These are phyloP conservation scores for Cercospora sp. DNA, from an alignment of 2,329 filamentous ascomycete species.

Conservation along the genomic window DNA sequence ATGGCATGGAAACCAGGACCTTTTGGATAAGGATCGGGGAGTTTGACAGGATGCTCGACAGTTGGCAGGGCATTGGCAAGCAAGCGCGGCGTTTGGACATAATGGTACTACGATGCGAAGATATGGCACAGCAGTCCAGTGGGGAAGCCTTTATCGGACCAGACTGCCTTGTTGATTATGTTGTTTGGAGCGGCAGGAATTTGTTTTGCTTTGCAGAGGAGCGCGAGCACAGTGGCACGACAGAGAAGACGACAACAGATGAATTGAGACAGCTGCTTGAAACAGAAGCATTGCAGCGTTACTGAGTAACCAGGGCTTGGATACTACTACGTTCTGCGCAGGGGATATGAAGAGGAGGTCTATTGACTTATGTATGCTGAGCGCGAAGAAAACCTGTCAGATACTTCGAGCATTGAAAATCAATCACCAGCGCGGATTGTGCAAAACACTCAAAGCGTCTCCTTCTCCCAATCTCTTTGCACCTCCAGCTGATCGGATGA, in stretches of 20 bases:
- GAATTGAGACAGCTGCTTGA: neutral
- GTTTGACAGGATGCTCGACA: neutral
- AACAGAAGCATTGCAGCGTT: neutral
- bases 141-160: neutral
- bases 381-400: neutral
- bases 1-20: neutral
- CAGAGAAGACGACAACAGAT: neutral
- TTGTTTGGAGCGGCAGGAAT: neutral
- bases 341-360: neutral
- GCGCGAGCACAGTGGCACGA: neutral
- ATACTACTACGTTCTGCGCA: neutral
- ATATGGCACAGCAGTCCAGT: conserved; percentile 5
- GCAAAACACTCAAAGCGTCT: neutral
- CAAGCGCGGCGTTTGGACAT: conserved; percentile 8
- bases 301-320: neutral
- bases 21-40: neutral
- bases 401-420: neutral
- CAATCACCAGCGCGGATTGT: neutral
- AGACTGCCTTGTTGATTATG: neutral
- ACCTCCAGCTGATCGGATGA: neutral
- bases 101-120: neutral
- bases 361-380: neutral
- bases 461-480: neutral
- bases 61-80: conserved; percentile 1
- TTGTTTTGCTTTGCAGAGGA: neutral